Evolutionary conservation across 257 asterid genomes (phyloP), one percentile per base, ranked within the genome.

Genomic region (Solanum pimpinellifolium): DNA sequence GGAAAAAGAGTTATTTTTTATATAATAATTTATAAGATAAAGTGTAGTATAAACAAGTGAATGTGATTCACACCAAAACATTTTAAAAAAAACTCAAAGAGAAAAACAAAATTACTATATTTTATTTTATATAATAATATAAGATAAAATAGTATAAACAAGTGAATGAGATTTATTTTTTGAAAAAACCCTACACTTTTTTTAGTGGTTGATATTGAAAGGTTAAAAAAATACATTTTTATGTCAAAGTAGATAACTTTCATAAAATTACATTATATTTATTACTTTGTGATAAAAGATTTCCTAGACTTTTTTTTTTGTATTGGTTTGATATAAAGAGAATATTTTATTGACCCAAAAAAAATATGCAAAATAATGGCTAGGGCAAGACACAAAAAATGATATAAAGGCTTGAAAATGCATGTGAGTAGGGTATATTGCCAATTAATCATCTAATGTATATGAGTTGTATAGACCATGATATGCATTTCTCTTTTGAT

Each of bases 401-500:
- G 33, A 62, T 62, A 62, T 62, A 29, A 23, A 11, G 37, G 37
- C n/a, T 69, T 69, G 76, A 29, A 69, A 69, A 8, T 35, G 80
- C 80, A 73, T 73, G 78, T 72, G 80, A 73, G 80, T 73, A 73
- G 49, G 47, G 3, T 16, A 73, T 47, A 73, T 10, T 73, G 80
- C 49, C 80, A 35, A 73, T 73, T 35, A 35, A 73, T 73, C 80
- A 73, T 20, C 70, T 75, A 20, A 59, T 75, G 29, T 41, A 9
- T 84, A 60, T 88, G 87, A 88, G 89, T 60, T 88, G 89, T 88
- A 9, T 29, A 80, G 44, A 80, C 68, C 68, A 80, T 80, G 68
- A 80, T 49, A 3, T 80, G 29, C 25, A 80, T 44, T 46, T 46
- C 15, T 46, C n/a, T 77, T 44, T 78, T 78, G 27, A 23, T 42